Conservation (phyloP, 2,329 filamentous ascomycete species). For the Alternaria postmessia region DNA sequence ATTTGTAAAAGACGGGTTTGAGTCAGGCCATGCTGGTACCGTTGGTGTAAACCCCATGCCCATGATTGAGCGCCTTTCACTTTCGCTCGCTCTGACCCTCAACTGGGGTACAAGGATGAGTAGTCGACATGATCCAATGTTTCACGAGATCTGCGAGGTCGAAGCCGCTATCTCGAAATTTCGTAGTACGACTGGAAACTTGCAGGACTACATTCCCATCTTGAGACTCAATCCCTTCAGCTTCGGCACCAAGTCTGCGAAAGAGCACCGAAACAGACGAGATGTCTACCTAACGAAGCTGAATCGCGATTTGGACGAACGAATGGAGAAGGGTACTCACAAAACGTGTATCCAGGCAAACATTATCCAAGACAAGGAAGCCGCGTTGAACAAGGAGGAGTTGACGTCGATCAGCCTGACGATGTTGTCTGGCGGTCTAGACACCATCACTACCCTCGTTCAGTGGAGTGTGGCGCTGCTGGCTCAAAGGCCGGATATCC, state of each 20-base stretch:
- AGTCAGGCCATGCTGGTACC: conserved; percentile 64
- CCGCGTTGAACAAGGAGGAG: conserved; percentile 68
- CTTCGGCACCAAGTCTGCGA: conserved; percentile 64
- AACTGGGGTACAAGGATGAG: conserved; percentile 72
- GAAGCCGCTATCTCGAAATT: conserved; percentile 69
- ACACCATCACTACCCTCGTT: conserved; percentile 71
- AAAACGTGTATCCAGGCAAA: conserved; percentile 73
- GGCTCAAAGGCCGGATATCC: conserved; percentile 67
- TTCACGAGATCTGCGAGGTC: conserved; percentile 69
- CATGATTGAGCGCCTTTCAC: conserved; percentile 70
- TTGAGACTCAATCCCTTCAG: conserved; percentile 69
- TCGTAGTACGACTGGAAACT: conserved; percentile 66
- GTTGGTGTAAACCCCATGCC: conserved; percentile 70
- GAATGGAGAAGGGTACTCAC: conserved; percentile 68
- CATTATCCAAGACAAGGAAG: conserved; percentile 69
- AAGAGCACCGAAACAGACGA: conserved; percentile 66
- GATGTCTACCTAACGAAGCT: conserved; percentile 67
- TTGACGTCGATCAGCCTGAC: conserved; percentile 72
- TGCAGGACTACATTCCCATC: conserved; percentile 69
- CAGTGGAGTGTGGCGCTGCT: conserved; percentile 71
- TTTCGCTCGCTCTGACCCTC: conserved; percentile 69
- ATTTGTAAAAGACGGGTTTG: conserved; percentile 68
- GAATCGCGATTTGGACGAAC: conserved; percentile 66
- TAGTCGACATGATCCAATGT: conserved; percentile 67
- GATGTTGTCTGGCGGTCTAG: conserved; percentile 72